Conservation (phyloP, 192 early-diverging fungal species). For the Entomortierella lignicola region DNA sequence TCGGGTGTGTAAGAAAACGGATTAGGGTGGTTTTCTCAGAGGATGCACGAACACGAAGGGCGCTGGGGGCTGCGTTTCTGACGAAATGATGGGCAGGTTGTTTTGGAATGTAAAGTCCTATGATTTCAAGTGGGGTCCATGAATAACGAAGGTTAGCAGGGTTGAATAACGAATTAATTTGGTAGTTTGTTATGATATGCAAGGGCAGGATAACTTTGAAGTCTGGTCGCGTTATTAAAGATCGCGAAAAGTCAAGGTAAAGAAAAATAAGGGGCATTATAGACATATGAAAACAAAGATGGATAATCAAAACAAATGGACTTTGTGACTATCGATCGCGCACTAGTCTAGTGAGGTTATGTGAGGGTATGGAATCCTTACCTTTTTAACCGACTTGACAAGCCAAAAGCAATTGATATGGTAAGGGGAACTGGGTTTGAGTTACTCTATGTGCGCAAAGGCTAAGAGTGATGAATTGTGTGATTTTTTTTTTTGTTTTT, state of each 20-base stretch:
- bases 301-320: too few species aligned
- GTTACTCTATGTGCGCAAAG: conserved; percentile 7
- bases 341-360: not conserved
- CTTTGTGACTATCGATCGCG: too few species aligned
- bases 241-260: too few species aligned
- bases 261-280: too few species aligned
- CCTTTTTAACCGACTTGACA: conserved; percentile 56
- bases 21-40: conserved; percentile 56
- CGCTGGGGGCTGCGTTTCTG: conserved; percentile 55
- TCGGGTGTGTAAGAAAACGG: conserved; percentile 50
- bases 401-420: conserved; percentile 35
- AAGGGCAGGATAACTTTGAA: not conserved
- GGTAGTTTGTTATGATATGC: too few species aligned
- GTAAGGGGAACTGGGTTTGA: not conserved
- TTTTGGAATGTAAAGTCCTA: conserved; percentile 57
- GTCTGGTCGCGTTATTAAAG: too few species aligned
- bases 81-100: conserved; percentile 57
- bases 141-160: not conserved
- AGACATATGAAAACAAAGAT: too few species aligned
- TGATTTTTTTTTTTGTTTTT: conserved; percentile 38
- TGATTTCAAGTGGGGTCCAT: too few species aligned
- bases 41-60: conserved; percentile 57
- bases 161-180: too few species aligned
- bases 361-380: conserved; percentile 7
- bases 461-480: not conserved